Evolutionary conservation across 371 early-diverging fungal genomes (phyloP).

Genomic region (Mortierella sp.): DNA sequence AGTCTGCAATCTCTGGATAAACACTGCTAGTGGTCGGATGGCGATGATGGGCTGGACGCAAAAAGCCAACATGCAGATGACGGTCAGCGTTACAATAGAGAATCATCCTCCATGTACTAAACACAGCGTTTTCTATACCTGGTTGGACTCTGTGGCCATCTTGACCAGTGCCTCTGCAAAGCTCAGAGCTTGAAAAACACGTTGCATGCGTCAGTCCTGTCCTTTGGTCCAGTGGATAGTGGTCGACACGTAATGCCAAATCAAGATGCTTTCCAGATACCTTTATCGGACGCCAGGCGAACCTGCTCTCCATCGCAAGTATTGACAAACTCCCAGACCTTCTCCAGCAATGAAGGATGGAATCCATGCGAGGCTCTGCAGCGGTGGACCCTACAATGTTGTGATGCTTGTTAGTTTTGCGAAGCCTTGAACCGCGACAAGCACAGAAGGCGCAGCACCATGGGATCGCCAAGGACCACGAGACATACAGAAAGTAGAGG

Average conservation of each 20-base stretch:
- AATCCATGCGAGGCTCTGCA: slow-evolving; percentile 52
- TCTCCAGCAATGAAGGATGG: slow-evolving; percentile 42
- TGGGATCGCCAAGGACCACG: background rate
- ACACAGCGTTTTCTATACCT: slow-evolving; percentile 34
- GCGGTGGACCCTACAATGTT: slow-evolving; percentile 27
- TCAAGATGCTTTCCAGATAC: slow-evolving; percentile 42
- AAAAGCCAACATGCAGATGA: background rate
- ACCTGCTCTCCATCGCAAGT: slow-evolving; percentile 61
- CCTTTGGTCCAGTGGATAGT: too few relatives aligned
- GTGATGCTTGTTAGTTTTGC: background rate
- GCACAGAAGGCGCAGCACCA: background rate
- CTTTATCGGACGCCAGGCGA: slow-evolving; percentile 55
- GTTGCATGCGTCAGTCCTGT: too few relatives aligned
- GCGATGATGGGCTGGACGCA: slow-evolving; percentile 57
- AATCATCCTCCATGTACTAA: slow-evolving; percentile 12
- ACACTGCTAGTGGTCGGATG: slow-evolving; percentile 53
- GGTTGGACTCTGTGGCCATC: slow-evolving; percentile 50
- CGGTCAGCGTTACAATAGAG: background rate
- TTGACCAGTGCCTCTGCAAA: slow-evolving; percentile 61
- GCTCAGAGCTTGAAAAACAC: slow-evolving; percentile 46
- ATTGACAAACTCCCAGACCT: slow-evolving; percentile 57
- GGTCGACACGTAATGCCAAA: background rate
- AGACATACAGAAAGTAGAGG: slow-evolving; percentile 66
- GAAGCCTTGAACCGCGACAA: background rate
- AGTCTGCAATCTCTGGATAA: slow-evolving; percentile 56